These are phyloP conservation scores for Trichopus zeylanicus DNA, from an alignment of 116 monocot genomes.

Conservation along the genomic window DNA sequence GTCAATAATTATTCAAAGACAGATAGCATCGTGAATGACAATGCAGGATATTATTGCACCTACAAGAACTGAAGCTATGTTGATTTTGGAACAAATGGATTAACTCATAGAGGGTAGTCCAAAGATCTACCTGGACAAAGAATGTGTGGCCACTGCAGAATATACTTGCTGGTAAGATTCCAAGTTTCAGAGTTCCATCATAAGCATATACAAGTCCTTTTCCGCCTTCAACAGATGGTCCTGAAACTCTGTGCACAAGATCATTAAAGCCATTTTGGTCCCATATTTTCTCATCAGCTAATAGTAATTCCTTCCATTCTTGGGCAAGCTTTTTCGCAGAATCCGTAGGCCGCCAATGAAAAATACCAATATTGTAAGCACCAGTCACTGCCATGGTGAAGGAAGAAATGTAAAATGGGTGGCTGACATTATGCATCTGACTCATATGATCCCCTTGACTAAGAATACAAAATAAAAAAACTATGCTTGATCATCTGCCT, in stretches of 20 bases:
- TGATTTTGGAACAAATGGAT: not conserved
- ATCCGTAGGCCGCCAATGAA: conserved; percentile 84
- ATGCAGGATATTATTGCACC: too few relatives aligned
- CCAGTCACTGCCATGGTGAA: conserved; percentile 35
- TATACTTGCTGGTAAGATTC: conserved; percentile 85
- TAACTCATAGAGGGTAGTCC: not conserved
- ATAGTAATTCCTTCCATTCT: conserved; percentile 77
- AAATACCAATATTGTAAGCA: conserved; percentile 89
- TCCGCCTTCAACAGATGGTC: conserved; percentile 57
- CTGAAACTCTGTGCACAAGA: conserved; percentile 52
- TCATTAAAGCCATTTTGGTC: conserved; percentile 90
- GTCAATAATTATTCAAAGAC: not conserved
- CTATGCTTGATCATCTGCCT: not conserved
- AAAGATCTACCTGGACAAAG: conserved; percentile 80
- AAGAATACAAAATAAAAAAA: not conserved
- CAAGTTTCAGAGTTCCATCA: conserved; percentile 81
- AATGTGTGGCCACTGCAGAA: conserved; percentile 99
- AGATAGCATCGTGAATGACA: not conserved
- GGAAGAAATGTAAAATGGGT: not conserved
- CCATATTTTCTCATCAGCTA: conserved; percentile 79
- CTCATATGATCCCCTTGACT: not conserved
- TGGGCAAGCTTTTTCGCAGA: conserved; percentile 61
- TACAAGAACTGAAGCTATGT: too few relatives aligned
- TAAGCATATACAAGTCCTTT: conserved; percentile 70
- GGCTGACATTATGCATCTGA: not conserved